These are phyloP conservation scores for Candida pini DNA, from an alignment of 805 yeast genomes.

Conservation along the genomic window DNA sequence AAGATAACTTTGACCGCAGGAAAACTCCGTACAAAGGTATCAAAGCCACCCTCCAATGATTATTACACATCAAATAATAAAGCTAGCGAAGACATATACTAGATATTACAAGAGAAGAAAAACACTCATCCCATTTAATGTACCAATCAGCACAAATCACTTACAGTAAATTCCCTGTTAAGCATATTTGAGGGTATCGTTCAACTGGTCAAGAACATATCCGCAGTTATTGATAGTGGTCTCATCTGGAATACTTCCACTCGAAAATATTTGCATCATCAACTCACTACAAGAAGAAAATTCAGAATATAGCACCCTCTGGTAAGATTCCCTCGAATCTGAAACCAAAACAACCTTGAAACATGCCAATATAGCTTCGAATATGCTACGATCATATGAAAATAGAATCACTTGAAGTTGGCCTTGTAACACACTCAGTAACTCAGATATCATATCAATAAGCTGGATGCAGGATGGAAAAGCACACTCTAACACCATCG, in stretches of 20 bases:
- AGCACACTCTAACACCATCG: conserved; percentile 51
- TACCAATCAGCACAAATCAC: no score
- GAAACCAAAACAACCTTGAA: conserved; percentile 4
- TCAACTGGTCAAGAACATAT: background rate
- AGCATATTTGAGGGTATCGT: no score
- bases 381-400: conserved; percentile 5
- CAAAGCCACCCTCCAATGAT: no score
- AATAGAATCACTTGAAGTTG: conserved; percentile 6
- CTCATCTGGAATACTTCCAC: conserved; percentile 5
- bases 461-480: conserved; percentile 48
- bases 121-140: no score
- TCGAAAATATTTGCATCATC: conserved; percentile 3
- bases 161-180: no score
- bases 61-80: no score
- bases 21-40: no score
- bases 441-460: conserved; percentile 53
- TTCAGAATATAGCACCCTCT: conserved; percentile 1
- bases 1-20: no score
- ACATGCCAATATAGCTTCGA: conserved; percentile 11
- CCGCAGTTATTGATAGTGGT: conserved; percentile 4
- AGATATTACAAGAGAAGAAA: no score
- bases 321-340: conserved; percentile 1
- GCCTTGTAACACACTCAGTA: conserved; percentile 29
- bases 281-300: conserved; percentile 2
- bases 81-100: no score